These are phyloP conservation scores for Suzukiozyma palmioleophila DNA, from an alignment of 1,139 yeast species.

Conservation along the genomic window DNA sequence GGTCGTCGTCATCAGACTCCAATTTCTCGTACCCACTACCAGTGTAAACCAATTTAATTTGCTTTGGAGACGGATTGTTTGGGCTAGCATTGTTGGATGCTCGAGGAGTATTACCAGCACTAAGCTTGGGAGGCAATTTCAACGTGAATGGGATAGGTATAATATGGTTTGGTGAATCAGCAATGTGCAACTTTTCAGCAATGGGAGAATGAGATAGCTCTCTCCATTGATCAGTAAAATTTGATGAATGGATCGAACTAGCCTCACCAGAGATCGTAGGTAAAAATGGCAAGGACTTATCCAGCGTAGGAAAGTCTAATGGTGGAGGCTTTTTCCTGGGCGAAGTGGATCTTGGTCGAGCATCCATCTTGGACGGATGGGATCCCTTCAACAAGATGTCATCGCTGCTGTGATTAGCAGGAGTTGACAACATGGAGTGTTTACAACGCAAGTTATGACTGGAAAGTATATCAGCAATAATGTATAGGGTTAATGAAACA, in stretches of 20 bases:
- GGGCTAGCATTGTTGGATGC: constrained; percentile 7
- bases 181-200: constrained; percentile 34
- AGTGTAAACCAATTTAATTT: constrained; percentile 30
- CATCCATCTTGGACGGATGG: constrained; percentile 11
- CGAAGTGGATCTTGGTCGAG: constrained; percentile 27
- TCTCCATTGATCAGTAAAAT: constrained; percentile 24
- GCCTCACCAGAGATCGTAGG: constrained; percentile 18
- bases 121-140: constrained; percentile 40
- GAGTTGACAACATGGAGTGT: not conserved
- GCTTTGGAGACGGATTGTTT: constrained; percentile 9
- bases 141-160: constrained; percentile 45
- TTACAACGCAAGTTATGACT: no score
- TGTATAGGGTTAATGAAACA: no score
- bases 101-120: constrained; percentile 11
- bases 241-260: constrained; percentile 15
- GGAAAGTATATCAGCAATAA: no score
- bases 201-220: constrained; percentile 33
- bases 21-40: constrained; percentile 36
- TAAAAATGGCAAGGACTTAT: constrained; percentile 21
- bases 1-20: constrained; percentile 13
- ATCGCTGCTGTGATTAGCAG: constrained; percentile 1
- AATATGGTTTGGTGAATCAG: constrained; percentile 22
- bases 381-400: constrained; percentile 3
- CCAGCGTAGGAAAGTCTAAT: constrained; percentile 20
- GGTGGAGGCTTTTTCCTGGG: constrained; percentile 26